Percentiles rank a stretch among this genome's conserved stretches.
These are phyloP conservation scores for Halophytophthora batemanensis DNA, from an alignment of 352 stramenopile genomes.

Conservation along the genomic window DNA sequence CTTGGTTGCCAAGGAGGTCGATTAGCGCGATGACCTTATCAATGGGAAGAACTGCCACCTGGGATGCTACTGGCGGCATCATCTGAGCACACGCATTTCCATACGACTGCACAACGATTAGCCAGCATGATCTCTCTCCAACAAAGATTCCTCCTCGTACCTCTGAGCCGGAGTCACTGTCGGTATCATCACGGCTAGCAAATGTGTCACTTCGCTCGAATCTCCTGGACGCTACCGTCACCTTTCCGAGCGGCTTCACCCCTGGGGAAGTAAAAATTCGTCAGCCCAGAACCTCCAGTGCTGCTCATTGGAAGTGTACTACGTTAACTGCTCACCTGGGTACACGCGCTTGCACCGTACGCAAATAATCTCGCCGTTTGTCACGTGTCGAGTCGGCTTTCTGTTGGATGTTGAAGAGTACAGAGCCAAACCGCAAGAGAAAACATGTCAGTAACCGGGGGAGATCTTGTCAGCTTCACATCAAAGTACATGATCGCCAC, in stretches of 20 bases:
- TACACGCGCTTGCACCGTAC: constrained; percentile 43
- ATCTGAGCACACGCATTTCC: background rate
- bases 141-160: no score
- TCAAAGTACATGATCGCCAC: background rate
- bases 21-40: constrained; percentile 54
- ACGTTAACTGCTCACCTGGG: constrained; percentile 7
- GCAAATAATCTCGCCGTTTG: constrained; percentile 46
- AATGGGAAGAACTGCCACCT: constrained; percentile 17
- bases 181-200: no score
- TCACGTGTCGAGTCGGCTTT: constrained; percentile 36
- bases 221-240: no score
- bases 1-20: constrained; percentile 59
- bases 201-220: no score
- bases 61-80: background rate
- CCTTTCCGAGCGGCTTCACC: no score
- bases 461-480: background rate
- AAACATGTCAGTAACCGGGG: background rate
- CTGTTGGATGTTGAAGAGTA: constrained; percentile 7
- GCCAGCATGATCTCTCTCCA: no score
- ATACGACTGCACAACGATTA: no score
- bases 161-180: no score
- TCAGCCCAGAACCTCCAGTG: background rate
- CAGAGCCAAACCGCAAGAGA: background rate
- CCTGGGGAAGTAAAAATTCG: no score
- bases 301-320: background rate